These are phyloP conservation scores for Periconia macrospinosa DNA, from an alignment of 2,329 filamentous ascomycete genomes.

Conservation along the genomic window DNA sequence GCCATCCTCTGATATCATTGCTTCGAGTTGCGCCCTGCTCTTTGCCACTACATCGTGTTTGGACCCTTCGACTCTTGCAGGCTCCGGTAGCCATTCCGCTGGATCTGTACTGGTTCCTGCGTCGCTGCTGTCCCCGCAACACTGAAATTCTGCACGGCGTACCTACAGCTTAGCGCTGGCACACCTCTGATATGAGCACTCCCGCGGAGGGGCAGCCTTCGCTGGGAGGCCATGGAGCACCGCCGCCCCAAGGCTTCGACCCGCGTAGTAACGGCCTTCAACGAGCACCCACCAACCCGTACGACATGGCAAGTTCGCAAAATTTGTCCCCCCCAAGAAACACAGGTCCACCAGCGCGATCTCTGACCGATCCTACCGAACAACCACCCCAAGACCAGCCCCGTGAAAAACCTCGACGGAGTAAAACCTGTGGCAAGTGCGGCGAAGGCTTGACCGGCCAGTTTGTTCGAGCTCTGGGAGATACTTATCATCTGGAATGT, in stretches of 20 bases:
- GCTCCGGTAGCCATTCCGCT: background rate
- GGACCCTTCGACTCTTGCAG: background rate
- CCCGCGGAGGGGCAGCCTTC: slow-evolving; percentile 39
- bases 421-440: slow-evolving; percentile 74
- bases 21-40: background rate
- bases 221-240: slow-evolving; percentile 33
- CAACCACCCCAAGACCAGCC: slow-evolving; percentile 18
- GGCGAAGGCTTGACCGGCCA: slow-evolving; percentile 86
- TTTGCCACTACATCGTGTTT: background rate
- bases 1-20: background rate
- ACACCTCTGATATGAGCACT: slow-evolving; percentile 34
- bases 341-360: slow-evolving; percentile 24
- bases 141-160: background rate
- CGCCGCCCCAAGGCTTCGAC: slow-evolving; percentile 32
- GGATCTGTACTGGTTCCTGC: background rate
- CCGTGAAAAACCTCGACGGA: slow-evolving; percentile 34
- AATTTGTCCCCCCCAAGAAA: slow-evolving; percentile 26
- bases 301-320: slow-evolving; percentile 25
- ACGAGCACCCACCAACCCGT: slow-evolving; percentile 32
- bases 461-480: slow-evolving; percentile 90
- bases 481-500: slow-evolving; percentile 95
- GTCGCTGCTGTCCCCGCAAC: slow-evolving; percentile 7
- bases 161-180: slow-evolving; percentile 23
- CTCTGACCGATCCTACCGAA: slow-evolving; percentile 32
- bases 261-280: slow-evolving; percentile 35